phyloP scores from a whole-genome alignment of 2,329 filamentous ascomycete genomes.

The Arthrocladium fulminans region DNA sequence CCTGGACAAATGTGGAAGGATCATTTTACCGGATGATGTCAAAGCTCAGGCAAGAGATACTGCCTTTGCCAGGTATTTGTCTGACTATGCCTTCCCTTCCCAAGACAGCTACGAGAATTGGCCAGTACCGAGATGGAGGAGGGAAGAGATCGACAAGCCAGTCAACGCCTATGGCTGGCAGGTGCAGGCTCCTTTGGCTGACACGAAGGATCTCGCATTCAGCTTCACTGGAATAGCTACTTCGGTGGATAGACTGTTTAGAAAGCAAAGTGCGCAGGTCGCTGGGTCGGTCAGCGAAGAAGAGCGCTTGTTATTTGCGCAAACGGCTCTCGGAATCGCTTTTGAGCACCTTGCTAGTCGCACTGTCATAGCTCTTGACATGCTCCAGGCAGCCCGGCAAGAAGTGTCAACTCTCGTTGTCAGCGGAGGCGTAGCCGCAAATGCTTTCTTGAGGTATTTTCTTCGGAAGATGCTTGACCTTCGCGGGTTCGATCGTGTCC shows the following conservation, averaged over 20 bases:
- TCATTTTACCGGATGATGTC: constrained; percentile 57
- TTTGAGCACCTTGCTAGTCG: constrained; percentile 82
- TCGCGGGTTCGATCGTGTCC: constrained; percentile 55
- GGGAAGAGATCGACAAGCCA: constrained; percentile 47
- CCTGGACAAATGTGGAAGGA: constrained; percentile 76
- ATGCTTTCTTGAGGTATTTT: constrained; percentile 66
- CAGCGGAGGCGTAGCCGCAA: constrained; percentile 84
- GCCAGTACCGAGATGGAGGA: constrained; percentile 40
- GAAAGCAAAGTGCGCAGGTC: constrained; percentile 22
- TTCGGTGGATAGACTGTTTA: constrained; percentile 51
- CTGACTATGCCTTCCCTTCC: constrained; percentile 64
- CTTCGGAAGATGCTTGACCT: constrained; percentile 52
- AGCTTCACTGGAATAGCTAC: constrained; percentile 67
- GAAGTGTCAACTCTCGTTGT: constrained; percentile 60
- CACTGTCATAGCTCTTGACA: constrained; percentile 59
- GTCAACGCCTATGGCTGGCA: constrained; percentile 54
- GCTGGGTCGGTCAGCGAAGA: constrained; percentile 29
- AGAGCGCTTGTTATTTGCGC: constrained; percentile 62
- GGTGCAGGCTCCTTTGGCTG: constrained; percentile 58
- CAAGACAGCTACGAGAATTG: constrained; percentile 41
- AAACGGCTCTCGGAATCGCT: constrained; percentile 64
- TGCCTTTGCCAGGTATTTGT: constrained; percentile 73
- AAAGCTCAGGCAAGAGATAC: constrained; percentile 49
- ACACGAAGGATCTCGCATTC: constrained; percentile 53
- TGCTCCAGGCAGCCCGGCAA: constrained; percentile 23